These are phyloP conservation scores for Fraxinus americana DNA, from an alignment of 257 asterid species.

Conservation along the genomic window DNA sequence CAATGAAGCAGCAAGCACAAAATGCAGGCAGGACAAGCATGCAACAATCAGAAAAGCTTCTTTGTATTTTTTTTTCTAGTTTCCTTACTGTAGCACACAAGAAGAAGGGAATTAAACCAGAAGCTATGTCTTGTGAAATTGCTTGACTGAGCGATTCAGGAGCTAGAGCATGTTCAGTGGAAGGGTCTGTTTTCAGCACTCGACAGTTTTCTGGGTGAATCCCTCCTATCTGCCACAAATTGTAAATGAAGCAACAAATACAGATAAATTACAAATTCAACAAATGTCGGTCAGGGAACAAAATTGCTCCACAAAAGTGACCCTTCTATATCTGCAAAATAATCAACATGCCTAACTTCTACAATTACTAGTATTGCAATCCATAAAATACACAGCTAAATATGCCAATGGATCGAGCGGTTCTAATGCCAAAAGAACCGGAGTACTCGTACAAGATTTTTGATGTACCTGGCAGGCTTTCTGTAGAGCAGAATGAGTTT, in stretches of 20 bases:
- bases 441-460: conserved; percentile 8
- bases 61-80: conserved; percentile 11
- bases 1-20: neutral
- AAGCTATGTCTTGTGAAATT: conserved; percentile 57
- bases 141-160: conserved; percentile 69
- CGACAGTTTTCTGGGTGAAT: conserved; percentile 71
- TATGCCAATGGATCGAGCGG: neutral
- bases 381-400: neutral
- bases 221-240: conserved; percentile 75
- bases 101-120: conserved; percentile 95
- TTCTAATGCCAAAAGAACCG: conserved; percentile 11
- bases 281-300: neutral
- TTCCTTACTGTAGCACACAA: conserved; percentile 91
- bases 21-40: conserved; percentile 16
- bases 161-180: conserved; percentile 68
- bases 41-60: neutral
- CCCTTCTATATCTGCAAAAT: neutral
- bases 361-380: conserved; percentile 5
- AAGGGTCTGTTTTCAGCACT: conserved; percentile 69
- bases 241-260: conserved; percentile 12
- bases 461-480: conserved; percentile 86
- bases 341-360: neutral
- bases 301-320: conserved; percentile 4
- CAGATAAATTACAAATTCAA: neutral
- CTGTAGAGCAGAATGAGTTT: conserved; percentile 77